Evolutionary conservation across 345 rosid genomes (phyloP).

Genomic region (Conringia planisiliqua): DNA sequence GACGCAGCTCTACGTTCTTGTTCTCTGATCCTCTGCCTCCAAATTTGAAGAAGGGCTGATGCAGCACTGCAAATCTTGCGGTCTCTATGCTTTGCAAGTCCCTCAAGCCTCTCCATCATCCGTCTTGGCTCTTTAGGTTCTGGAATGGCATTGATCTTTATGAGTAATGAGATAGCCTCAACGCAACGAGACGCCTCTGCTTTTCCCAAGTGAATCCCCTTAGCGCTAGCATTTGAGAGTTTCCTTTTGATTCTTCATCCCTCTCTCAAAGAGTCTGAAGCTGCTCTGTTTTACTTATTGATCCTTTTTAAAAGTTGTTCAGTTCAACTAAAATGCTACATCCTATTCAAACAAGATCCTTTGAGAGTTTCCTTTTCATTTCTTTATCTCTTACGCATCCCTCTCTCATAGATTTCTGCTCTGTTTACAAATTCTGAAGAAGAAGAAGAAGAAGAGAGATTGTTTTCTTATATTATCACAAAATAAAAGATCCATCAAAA

Average conservation of each 20-base stretch:
- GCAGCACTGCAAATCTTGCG: not conserved
- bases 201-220: not conserved
- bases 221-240: not conserved
- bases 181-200: not conserved
- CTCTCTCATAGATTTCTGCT: not conserved
- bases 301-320: not conserved
- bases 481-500: not conserved
- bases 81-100: constrained; percentile 20
- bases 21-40: constrained; percentile 2
- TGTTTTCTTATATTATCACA: not conserved
- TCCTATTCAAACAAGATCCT: not conserved
- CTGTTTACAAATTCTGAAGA: not conserved
- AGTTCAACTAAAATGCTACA: not conserved
- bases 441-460: not conserved
- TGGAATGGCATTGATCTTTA: not conserved
- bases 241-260: not conserved
- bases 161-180: not conserved
- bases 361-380: not conserved
- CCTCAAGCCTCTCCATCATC: constrained; percentile 8
- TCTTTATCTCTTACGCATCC: not conserved
- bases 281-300: not conserved
- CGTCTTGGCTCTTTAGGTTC: not conserved
- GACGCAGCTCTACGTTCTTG: not conserved
- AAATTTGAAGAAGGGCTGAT: not conserved
- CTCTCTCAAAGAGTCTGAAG: not conserved